Conservation (phyloP, 495 filamentous ascomycete species). For the Penicillium daleae region DNA sequence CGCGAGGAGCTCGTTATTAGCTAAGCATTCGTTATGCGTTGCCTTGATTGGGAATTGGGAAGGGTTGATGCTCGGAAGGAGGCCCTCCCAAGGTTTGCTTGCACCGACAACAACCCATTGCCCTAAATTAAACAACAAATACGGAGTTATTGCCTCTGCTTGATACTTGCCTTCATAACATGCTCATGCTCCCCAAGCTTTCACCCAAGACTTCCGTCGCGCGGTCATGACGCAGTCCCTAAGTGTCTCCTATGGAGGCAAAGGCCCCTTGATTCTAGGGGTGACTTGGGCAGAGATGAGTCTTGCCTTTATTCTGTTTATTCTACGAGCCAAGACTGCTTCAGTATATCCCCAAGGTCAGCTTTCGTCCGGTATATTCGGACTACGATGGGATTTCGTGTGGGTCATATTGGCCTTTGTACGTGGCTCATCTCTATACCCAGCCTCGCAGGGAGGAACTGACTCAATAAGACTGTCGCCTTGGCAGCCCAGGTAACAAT, state of each 20-base stretch:
- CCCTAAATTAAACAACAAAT: background rate
- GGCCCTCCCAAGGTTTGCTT: background rate
- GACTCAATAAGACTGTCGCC: conserved; percentile 17
- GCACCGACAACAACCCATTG: background rate
- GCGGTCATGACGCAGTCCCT: conserved; percentile 1
- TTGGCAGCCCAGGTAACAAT: conserved; percentile 24
- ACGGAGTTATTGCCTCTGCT: background rate
- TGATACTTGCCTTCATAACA: background rate
- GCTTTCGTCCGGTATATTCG: conserved; percentile 17
- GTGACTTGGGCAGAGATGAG: conserved; percentile 34
- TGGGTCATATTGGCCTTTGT: conserved; percentile 36
- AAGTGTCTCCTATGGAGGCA: conserved; percentile 23
- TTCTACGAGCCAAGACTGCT: conserved; percentile 32
- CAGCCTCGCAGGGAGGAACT: background rate
- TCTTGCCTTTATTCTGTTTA: conserved; percentile 27
- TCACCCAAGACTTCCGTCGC: background rate
- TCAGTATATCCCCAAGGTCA: conserved; percentile 20
- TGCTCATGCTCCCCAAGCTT: background rate
- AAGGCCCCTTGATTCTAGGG: conserved; percentile 30
- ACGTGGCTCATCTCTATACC: conserved; percentile 7
- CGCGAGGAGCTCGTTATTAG: background rate
- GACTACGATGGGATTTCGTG: conserved; percentile 34
- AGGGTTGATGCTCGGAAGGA: background rate
- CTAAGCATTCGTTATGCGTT: background rate
- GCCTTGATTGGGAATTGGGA: background rate